These are phyloP conservation scores for Diplocarpon mali DNA, from an alignment of 2,329 filamentous ascomycete species.

Conservation along the genomic window DNA sequence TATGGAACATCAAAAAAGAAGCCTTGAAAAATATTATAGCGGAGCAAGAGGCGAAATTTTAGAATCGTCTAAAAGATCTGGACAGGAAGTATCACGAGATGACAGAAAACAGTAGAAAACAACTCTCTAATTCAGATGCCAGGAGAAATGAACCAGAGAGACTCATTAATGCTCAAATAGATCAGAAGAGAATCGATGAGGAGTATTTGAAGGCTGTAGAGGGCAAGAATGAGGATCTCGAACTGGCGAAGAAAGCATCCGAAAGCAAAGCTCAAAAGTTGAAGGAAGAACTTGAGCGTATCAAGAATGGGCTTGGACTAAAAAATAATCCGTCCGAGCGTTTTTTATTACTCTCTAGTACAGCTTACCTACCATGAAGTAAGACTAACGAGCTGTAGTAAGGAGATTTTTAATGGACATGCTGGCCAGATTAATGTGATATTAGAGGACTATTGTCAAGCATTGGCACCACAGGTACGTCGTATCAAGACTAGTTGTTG, in stretches of 20 bases:
- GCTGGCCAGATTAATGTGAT: neutral
- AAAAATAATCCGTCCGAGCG: neutral
- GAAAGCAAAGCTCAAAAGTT: neutral
- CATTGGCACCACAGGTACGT: neutral
- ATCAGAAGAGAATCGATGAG: neutral
- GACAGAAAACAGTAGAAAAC: no score
- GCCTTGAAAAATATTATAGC: no score
- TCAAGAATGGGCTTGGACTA: neutral
- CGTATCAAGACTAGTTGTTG: no score
- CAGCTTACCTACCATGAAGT: neutral
- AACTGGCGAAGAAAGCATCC: neutral
- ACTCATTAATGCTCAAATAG: no score
- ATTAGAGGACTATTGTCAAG: neutral
- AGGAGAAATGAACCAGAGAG: no score
- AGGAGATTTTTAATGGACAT: neutral
- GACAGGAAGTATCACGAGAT: no score
- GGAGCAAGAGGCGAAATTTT: no score
- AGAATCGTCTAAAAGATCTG: no score
- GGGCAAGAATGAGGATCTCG: neutral
- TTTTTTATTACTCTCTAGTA: neutral
- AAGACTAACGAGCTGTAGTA: neutral
- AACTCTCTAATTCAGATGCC: no score
- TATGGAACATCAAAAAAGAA: no score
- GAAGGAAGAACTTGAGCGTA: neutral
- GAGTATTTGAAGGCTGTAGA: neutral